Evolutionary conservation across 1,284 basidiomycete species (phyloP), one percentile per base, ranked within the genome.

Genomic region (Coriolopsis trogii): DNA sequence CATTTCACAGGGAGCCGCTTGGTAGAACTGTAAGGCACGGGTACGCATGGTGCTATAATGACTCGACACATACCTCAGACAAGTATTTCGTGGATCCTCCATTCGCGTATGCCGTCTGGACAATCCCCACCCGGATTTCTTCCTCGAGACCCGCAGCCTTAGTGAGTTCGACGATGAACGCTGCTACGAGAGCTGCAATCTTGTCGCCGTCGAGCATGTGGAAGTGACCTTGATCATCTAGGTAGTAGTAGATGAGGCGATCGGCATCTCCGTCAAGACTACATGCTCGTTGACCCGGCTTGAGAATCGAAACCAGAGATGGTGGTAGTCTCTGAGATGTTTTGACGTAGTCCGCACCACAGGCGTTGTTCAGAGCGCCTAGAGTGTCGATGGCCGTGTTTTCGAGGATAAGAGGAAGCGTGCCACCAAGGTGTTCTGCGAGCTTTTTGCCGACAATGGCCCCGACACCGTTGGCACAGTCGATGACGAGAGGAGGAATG

Each of bases 21-120:
- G 10, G 63, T 16, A 47, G 18, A 12, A 24, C 4, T 3, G 28
- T 54, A 12, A 52, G 38, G 15, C 13, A 34, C 13, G 33, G 28
- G 33, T 1, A 34, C n/a, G 4, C n/a, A 34, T 34, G n/a, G 33
- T n/a, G n/a, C n/a, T n/a, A n/a, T n/a, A n/a, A n/a, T n/a, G n/a
- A n/a, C n/a, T n/a, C n/a, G 40, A 46, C 48, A 67, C 77, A 66
- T 60, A 95, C 94, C 70, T 87, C 84, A 21, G 84, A 76, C 40
- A 98, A 78, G 68, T 95, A 99, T 67, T 91, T 92, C 10, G 97
- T 99, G 1, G 96, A 98, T 59, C 86, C 93, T 12, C 97, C 97
- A 64, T 99, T 99, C 28, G 97, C 97, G 70, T 99, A 99, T 0
- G 97, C 97, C 0, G 97, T 99, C 72, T 99, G 97, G 8, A 99